A percentile compares a stretch with the other conserved stretches of the same genome.
Evolutionary conservation across 2,329 filamentous ascomycete genomes (phyloP).

Genomic region (Rhynchosporium agropyri): DNA sequence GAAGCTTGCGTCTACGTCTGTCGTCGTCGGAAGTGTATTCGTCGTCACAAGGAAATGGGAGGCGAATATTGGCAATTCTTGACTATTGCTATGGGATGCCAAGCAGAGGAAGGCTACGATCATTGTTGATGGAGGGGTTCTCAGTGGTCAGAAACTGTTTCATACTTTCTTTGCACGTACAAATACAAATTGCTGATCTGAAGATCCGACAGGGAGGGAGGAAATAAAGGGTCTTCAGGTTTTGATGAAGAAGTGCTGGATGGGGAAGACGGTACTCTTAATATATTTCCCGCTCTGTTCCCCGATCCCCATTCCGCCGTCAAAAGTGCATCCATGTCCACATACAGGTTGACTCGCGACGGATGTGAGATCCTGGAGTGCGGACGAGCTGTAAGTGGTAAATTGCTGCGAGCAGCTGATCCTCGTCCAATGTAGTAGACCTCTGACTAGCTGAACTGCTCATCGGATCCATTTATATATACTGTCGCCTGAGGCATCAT

Average conservation of each 20-base stretch:
- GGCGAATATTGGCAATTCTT: neutral
- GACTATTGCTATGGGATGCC: neutral
- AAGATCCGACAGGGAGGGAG: constrained; percentile 1
- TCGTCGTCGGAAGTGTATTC: neutral
- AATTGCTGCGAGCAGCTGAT: neutral
- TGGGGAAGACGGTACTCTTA: constrained; percentile 9
- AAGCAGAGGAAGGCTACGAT: neutral
- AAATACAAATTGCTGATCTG: constrained; percentile 6
- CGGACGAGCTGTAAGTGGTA: neutral
- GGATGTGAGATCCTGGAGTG: constrained; percentile 1
- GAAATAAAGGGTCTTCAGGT: neutral
- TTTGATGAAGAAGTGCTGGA: neutral
- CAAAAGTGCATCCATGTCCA: neutral
- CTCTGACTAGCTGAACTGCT: neutral
- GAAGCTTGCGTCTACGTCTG: neutral
- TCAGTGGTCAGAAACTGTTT: too few relatives aligned
- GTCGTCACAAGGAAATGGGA: neutral
- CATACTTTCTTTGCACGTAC: neutral
- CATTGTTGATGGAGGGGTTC: too few relatives aligned
- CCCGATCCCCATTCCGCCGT: neutral
- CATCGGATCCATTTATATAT: constrained; percentile 5
- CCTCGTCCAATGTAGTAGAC: neutral
- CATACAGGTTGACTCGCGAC: neutral
- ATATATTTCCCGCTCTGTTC: neutral
- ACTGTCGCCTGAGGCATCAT: neutral